Evolutionary conservation across 306 rosid species (phyloP), one percentile per base, ranked within the genome.

Genomic region (Lathyrus sativus): DNA sequence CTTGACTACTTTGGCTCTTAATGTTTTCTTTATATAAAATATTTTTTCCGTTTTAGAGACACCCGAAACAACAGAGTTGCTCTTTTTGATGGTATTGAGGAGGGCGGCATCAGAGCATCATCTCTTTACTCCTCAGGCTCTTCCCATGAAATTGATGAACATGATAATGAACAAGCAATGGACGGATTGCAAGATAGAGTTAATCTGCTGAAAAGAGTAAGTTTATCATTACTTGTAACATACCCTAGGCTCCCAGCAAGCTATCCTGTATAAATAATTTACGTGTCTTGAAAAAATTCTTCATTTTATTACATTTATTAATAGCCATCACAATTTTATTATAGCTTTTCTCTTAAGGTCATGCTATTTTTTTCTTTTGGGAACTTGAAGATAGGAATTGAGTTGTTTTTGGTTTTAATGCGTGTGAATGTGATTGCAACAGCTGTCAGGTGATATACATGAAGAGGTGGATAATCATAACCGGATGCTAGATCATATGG

Each of bases 151-250:
- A 92, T 92, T 58, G 95, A 89, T 80, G 98, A 92, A 74, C 98
- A 89, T 7, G 95, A 86, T 53, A 92, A 92, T 69, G 98, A 89
- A 62, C 76, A 83, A 65, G 95, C 91, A 59, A 41, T 92, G 63
- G 96, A 86, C 15, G 98, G 96, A 71, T 78, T 92, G 82, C 98
- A 92, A 75, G 98, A 89, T 67, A 86, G 96, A 77, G 98, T 89
- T 84, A 86, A 46, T 83, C 77, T 92, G 74, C 85, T 92, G 80
- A 92, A 92, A 78, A 86, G 96, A 79, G 98, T 89, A 82, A 79
- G 86, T 59, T 58, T 46, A 53, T 57, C 24, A 45, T 46, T 76
- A 56, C 55, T 48, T 41, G 59, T 71, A 65, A 46, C 37, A 55
- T 51, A 38, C 66, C 65, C 58, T 77, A 45, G 41, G 58, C 10